Base-by-base conservation (phyloP, 176 grass and related monocot genomes). In the Ensete ventricosum region DNA sequence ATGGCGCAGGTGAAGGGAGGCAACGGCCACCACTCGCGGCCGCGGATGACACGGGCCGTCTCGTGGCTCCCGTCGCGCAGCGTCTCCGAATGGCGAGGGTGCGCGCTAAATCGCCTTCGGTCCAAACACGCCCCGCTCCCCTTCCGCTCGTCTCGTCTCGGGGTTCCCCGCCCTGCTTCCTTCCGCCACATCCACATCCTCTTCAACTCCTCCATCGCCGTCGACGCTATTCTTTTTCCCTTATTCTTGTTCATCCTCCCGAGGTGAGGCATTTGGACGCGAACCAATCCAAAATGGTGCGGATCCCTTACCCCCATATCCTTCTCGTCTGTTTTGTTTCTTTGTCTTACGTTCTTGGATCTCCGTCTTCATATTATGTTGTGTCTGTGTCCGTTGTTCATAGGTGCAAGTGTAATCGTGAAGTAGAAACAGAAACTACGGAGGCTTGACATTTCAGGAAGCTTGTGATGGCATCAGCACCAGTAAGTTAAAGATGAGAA, bases 251-350 rank as follows among this genome's bases (percentile, higher is more conserved):
- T n/a, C 57, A n/a, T n/a, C 57, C 17, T 19, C n/a, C 57, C 9
- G 43, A 50, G 43, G 10, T 20, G 67, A 70, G 19, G 67, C 19
- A 21, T 14, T 9, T 51, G 34, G 67, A 70, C 51, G 67, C 27
- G 29, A 50, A 20, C 67, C 21, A 19, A 70, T 70, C 17, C 48
- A 20, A 70, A 51, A 70, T 70, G 67, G 67, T 70, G 43, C 67
- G 16, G 5, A 50, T 50, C 67, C 27, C 43, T n/a, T 10, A 51
- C 34, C 16, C 43, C 3, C 13, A 2, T 17, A 50, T 9, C 34
- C 34, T 69, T 7, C 23, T 4, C 50, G 19, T 50, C 29, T 1
- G 9, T 69, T 23, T 34, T 5, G 0, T n/a, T 21, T 19, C 11
- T 43, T 43, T 43, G 34, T 3, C 34, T 43, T 43, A 43, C 4